Conservation (phyloP, 352 stramenopile species). For the Globisporangium okanoganense region DNA sequence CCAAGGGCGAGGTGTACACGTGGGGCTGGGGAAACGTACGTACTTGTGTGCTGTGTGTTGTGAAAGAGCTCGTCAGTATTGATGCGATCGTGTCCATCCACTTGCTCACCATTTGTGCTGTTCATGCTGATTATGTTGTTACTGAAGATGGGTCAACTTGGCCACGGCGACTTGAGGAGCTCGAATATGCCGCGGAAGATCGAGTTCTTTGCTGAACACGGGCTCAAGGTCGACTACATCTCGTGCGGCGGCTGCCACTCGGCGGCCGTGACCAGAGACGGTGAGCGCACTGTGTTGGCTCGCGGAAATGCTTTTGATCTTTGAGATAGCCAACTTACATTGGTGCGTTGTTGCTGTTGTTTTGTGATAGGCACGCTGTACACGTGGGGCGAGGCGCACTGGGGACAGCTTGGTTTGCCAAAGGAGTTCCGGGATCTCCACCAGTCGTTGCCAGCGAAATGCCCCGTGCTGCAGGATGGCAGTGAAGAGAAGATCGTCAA, state of each 20-base stretch:
- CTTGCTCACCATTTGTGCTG: not conserved
- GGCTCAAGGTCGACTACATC: constrained; percentile 64
- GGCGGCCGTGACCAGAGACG: constrained; percentile 62
- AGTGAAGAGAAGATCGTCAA: constrained; percentile 61
- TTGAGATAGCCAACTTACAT: not conserved
- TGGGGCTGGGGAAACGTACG: constrained; percentile 78
- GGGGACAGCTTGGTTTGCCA: constrained; percentile 69
- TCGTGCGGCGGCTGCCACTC: constrained; percentile 83
- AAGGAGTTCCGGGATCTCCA: constrained; percentile 60
- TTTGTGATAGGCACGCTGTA: constrained; percentile 44
- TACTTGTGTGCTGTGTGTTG: constrained; percentile 8
- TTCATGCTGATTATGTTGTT: too few species aligned
- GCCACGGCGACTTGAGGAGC: constrained; percentile 73
- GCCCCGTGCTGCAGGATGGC: constrained; percentile 43
- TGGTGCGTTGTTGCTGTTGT: not conserved
- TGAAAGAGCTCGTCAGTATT: not conserved
- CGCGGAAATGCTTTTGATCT: not conserved
- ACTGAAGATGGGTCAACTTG: constrained; percentile 72
- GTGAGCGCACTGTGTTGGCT: constrained; percentile 17
- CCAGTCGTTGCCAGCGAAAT: constrained; percentile 66
- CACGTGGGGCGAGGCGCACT: constrained; percentile 84
- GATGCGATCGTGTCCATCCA: not conserved
- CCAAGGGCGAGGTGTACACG: constrained; percentile 54
- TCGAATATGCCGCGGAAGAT: constrained; percentile 55
- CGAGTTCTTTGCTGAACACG: constrained; percentile 49